Conservation (phyloP, 2,329 filamentous ascomycete genomes). For the Albophoma yamanashiensis region DNA sequence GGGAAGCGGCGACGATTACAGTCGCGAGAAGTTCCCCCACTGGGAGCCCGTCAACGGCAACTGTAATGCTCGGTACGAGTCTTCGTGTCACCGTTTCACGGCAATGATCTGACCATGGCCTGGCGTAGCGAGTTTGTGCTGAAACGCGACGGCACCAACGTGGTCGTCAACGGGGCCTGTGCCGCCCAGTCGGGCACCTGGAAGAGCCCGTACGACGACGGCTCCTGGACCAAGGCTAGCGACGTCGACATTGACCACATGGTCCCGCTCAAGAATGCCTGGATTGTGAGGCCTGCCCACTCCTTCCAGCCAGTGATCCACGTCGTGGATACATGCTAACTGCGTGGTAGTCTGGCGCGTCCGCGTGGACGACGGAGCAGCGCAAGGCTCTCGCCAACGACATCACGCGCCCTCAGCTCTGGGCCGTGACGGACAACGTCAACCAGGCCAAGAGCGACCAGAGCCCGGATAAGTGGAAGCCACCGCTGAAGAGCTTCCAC, state of each 20-base stretch:
- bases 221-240: constrained; percentile 52
- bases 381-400: constrained; percentile 70
- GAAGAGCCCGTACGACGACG: constrained; percentile 65
- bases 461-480: constrained; percentile 69
- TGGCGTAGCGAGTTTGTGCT: constrained; percentile 51
- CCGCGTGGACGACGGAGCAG: constrained; percentile 10
- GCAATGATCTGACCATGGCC: not conserved
- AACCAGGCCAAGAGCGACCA: constrained; percentile 66
- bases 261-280: constrained; percentile 71
- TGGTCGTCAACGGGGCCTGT: constrained; percentile 50
- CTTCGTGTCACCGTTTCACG: not conserved
- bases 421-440: constrained; percentile 68
- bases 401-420: constrained; percentile 61
- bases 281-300: constrained; percentile 45
- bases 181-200: constrained; percentile 55
- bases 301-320: not conserved
- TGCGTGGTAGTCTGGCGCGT: constrained; percentile 47
- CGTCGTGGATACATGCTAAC: not conserved
- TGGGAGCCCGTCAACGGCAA: constrained; percentile 55
- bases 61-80: constrained; percentile 54
- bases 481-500: constrained; percentile 55
- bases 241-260: constrained; percentile 79
- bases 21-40: constrained; percentile 58
- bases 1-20: constrained; percentile 46
- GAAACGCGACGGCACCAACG: constrained; percentile 58